Conservation (phyloP, 768 basidiomycete species). For the Boletus pseudopeckii region DNA sequence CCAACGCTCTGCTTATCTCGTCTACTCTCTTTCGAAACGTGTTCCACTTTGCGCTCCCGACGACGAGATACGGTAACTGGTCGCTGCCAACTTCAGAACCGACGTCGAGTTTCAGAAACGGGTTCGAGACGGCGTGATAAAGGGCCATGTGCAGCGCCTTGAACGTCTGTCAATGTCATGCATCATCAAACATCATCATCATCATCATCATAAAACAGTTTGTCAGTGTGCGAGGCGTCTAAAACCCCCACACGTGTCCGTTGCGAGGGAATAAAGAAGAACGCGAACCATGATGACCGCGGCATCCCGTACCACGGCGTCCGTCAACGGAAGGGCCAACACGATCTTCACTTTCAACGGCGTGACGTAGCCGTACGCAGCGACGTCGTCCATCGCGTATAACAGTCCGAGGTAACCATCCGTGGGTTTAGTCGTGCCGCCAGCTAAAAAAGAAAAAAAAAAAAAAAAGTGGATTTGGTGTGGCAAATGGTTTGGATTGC, state of each 20-base stretch:
- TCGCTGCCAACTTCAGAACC: constrained; percentile 48
- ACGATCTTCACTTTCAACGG: constrained; percentile 87
- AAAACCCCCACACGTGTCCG: no score
- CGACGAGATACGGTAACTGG: constrained; percentile 51
- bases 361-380: constrained; percentile 89
- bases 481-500: neutral
- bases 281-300: constrained; percentile 69
- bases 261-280: neutral
- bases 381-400: constrained; percentile 90
- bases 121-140: constrained; percentile 78
- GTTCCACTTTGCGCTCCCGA: constrained; percentile 66
- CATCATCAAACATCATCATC: neutral
- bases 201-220: no score
- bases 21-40: constrained; percentile 69
- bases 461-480: neutral
- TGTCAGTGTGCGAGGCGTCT: no score
- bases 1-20: constrained; percentile 63
- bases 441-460: constrained; percentile 18
- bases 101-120: constrained; percentile 70
- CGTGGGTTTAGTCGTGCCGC: constrained; percentile 50
- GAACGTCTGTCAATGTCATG: constrained; percentile 60
- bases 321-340: constrained; percentile 72
- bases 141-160: constrained; percentile 88
- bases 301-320: constrained; percentile 74
- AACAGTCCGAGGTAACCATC: constrained; percentile 86